These are phyloP conservation scores for Citrus cavaleriei DNA, from an alignment of 345 rosid species.

Conservation along the genomic window DNA sequence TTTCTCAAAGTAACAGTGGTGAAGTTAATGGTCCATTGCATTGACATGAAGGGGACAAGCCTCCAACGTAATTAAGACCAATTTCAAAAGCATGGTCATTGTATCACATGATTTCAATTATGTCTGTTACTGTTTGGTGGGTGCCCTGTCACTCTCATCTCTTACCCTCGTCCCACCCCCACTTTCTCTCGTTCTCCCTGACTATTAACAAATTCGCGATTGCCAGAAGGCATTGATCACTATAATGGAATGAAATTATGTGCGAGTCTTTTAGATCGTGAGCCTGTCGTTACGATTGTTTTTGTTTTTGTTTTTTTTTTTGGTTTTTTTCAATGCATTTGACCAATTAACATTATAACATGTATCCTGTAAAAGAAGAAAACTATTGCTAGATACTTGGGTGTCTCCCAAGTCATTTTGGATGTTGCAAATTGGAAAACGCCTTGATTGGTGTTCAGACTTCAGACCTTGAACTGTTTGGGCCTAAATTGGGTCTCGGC, in stretches of 20 bases:
- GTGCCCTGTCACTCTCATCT: slow-evolving; percentile 28
- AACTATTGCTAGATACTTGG: too few species aligned
- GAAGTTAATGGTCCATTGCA: not conserved
- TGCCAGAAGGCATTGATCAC: not conserved
- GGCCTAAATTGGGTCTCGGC: not conserved
- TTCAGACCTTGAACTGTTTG: not conserved
- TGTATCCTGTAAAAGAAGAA: not conserved
- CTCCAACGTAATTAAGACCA: not conserved
- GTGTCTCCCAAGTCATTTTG: too few species aligned
- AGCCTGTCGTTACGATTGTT: too few species aligned
- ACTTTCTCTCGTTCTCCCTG: not conserved
- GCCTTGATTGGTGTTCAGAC: not conserved
- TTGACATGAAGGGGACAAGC: slow-evolving; percentile 9
- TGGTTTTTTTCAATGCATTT: not conserved
- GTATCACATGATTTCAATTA: slow-evolving; percentile 20
- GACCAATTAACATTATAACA: not conserved
- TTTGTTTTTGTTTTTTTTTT: too few species aligned
- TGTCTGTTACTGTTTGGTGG: slow-evolving; percentile 10
- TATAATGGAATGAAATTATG: not conserved
- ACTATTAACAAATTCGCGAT: not conserved
- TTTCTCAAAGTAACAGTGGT: not conserved
- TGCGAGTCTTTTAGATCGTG: too few species aligned
- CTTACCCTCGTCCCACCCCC: not conserved
- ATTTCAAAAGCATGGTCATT: not conserved
- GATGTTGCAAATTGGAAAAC: too few species aligned